Evolutionary conservation across 1,284 basidiomycete species (phyloP), one percentile per base, ranked within the genome.

Genomic region (Moniliella sp.): DNA sequence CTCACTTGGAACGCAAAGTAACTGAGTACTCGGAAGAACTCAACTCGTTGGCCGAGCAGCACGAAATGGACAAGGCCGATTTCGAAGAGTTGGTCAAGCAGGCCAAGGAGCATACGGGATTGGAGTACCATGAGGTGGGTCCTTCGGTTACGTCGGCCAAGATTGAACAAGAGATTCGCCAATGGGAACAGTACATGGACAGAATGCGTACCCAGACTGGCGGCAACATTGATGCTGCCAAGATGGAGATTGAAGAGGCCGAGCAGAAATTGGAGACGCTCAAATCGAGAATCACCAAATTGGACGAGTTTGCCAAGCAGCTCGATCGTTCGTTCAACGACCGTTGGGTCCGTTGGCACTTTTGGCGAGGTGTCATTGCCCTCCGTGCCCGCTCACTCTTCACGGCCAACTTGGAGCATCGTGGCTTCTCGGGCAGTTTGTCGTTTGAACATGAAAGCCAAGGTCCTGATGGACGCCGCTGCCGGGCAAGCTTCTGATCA

Each of bases 311-410:
- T 19, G 5, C 12, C 15, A 4, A 79, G 76, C 64, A 66, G 23
- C 64, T 83, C 28, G 70, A 68, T 44, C 55, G 65, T 4, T 77
- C 81, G 0, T 65, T 83, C 28, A 57, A 67, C 11, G 51, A 67
- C 9, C 78, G 86, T 15, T 61, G 76, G 35, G 55, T 65, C 8
- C 72, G 72, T 44, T 97, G 88, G 88, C 70, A 76, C 36, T 72
- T 76, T 32, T 86, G 91, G 66, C 73, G 86, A 32, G 68, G 72
- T 5, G 75, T 78, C 47, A 83, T 84, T 40, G 75, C 82, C 7
- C 65, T 81, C 15, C 74, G 82, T 4, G 83, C 81, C 61, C 80
- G 78, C 50, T 48, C 57, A n/a, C 72, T 75, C 27, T 94, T 94
- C 65, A 69, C 73, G 13, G 72, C 70, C 49, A 75, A 88, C 58